Evolutionary conservation across 371 early-diverging fungal genomes (phyloP).

Genomic region (Circinella minor): DNA sequence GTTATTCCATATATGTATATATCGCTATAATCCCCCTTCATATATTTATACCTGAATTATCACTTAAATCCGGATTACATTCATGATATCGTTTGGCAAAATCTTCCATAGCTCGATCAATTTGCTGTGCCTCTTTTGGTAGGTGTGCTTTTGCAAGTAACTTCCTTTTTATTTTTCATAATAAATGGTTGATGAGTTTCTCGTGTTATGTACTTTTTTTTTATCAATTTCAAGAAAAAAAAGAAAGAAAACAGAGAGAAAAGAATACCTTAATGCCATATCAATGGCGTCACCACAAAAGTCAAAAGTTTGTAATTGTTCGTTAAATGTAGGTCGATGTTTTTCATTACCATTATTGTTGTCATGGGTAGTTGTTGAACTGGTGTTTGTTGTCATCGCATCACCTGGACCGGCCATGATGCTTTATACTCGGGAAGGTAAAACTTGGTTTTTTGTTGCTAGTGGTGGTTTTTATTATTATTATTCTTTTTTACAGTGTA

Average conservation of each 20-base stretch:
- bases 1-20: too few species aligned
- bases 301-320: slow-evolving; percentile 65
- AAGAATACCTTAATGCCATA: slow-evolving; percentile 64
- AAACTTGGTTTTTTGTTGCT: too few species aligned
- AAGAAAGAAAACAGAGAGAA: not conserved
- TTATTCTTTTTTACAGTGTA: not conserved
- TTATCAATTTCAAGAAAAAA: not conserved
- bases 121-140: slow-evolving; percentile 91
- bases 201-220: not conserved
- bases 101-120: slow-evolving; percentile 85
- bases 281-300: slow-evolving; percentile 75
- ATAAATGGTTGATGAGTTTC: not conserved
- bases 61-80: slow-evolving; percentile 72
- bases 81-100: slow-evolving; percentile 83
- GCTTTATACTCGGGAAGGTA: not conserved
- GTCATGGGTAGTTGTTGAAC: slow-evolving; percentile 1
- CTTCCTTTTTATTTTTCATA: slow-evolving; percentile 48
- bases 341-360: not conserved
- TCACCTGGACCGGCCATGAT: slow-evolving; percentile 6
- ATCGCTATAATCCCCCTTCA: too few species aligned
- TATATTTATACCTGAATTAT: slow-evolving; percentile 54
- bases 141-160: slow-evolving; percentile 77
- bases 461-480: too few species aligned
- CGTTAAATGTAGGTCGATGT: slow-evolving; percentile 22
- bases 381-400: not conserved